Percentiles rank a stretch among this genome's conserved stretches.
phyloP scores from a whole-genome alignment of 2,329 filamentous ascomycete species.

The Colletotrichum melonis region DNA sequence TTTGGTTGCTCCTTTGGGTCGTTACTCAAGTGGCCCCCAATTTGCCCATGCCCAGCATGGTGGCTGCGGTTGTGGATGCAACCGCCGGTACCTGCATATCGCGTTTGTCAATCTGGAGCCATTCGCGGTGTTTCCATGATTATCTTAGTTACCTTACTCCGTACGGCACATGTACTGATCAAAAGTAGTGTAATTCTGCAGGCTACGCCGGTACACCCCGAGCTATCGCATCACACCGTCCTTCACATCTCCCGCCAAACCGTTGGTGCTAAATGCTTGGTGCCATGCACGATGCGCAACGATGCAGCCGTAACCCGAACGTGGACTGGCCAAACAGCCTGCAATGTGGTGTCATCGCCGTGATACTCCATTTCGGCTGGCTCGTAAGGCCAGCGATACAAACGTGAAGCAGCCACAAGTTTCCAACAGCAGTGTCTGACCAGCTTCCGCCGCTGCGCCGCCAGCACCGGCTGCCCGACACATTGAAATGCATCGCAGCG shows the following conservation, averaged over 20 bases:
- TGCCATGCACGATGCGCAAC: neutral
- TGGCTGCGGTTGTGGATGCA: constrained; percentile 3
- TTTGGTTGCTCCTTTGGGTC: neutral
- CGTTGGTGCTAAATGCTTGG: constrained; percentile 31
- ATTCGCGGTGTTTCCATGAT: constrained; percentile 25
- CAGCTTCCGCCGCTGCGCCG: neutral
- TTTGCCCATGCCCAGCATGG: neutral
- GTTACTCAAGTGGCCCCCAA: neutral
- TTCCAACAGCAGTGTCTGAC: neutral
- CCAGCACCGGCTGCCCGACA: constrained; percentile 1
- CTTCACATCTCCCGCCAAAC: constrained; percentile 21
- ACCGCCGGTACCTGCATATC: constrained; percentile 31
- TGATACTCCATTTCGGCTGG: neutral
- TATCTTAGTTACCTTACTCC: no score
- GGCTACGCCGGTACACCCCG: constrained; percentile 17
- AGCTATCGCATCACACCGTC: constrained; percentile 10
- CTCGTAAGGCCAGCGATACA: constrained; percentile 4
- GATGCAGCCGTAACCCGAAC: constrained; percentile 3
- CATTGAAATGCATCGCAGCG: neutral
- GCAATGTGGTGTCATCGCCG: no score
- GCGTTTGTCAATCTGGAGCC: constrained; percentile 28
- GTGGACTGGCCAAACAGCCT: constrained; percentile 13
- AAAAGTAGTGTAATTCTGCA: neutral
- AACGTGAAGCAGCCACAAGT: constrained; percentile 10
- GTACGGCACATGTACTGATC: neutral